Evolutionary conservation across 2,329 filamentous ascomycete species (phyloP).

Genomic region (Westerdykella ornata): DNA sequence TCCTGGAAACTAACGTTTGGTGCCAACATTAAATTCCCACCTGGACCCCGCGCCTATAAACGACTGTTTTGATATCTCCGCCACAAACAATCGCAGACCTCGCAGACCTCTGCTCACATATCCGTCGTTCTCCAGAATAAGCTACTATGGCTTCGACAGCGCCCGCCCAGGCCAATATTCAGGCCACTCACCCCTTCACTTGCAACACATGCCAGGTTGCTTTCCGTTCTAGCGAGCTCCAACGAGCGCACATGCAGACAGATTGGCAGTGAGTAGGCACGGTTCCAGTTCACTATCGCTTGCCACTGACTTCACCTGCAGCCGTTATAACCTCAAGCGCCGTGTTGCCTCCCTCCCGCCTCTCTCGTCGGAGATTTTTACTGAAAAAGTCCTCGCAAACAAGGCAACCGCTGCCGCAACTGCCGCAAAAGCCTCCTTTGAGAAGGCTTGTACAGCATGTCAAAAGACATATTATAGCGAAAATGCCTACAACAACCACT

Average conservation of each 20-base stretch:
- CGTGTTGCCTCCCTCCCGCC: conserved; percentile 85
- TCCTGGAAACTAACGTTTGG: no score
- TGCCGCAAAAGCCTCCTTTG: conserved; percentile 80
- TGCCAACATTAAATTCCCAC: neutral
- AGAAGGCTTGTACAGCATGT: conserved; percentile 74
- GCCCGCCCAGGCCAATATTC: conserved; percentile 30
- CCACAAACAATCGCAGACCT: neutral
- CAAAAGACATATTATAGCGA: conserved; percentile 93
- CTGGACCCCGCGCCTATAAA: neutral
- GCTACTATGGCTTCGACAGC: conserved; percentile 30
- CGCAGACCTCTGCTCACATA: neutral
- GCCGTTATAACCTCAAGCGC: conserved; percentile 93
- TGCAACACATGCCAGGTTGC: conserved; percentile 98
- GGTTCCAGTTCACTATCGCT: neutral
- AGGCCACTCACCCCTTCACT: conserved; percentile 70
- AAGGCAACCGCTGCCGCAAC: conserved; percentile 78
- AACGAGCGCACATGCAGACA: conserved; percentile 93
- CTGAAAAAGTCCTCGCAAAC: conserved; percentile 89
- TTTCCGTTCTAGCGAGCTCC: conserved; percentile 86
- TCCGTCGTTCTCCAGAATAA: no score
- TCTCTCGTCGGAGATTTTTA: conserved; percentile 85
- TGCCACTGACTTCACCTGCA: conserved; percentile 30
- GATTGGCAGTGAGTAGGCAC: conserved; percentile 85
- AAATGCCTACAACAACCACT: conserved; percentile 89
- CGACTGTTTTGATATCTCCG: neutral